Percentiles rank a stretch among this genome's conserved stretches.
These are phyloP conservation scores for Solanum chacoense DNA, from an alignment of 305 asterid species.

Conservation along the genomic window DNA sequence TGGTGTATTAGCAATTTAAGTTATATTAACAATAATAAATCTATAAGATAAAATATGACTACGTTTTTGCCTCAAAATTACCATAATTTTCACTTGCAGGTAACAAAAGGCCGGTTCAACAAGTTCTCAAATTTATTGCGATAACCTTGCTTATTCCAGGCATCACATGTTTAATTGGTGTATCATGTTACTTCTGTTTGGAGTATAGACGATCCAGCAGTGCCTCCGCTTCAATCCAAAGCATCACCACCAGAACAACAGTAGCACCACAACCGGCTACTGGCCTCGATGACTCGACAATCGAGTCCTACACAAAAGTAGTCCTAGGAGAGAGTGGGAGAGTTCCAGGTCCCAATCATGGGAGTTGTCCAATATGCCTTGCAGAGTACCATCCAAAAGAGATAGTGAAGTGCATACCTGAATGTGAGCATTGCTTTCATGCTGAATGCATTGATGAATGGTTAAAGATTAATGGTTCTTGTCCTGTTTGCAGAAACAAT, in stretches of 20 bases:
- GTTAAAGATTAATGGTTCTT: slow-evolving; percentile 46
- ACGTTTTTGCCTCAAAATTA: not conserved
- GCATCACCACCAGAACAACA: slow-evolving; percentile 4
- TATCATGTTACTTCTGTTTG: slow-evolving; percentile 33
- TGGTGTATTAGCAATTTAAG: not conserved
- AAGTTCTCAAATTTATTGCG: slow-evolving; percentile 32
- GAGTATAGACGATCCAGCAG: not conserved
- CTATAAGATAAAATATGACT: not conserved
- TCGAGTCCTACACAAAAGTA: slow-evolving; percentile 53
- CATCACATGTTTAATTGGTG: slow-evolving; percentile 20
- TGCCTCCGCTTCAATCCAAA: slow-evolving; percentile 3
- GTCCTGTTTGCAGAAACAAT: slow-evolving; percentile 64
- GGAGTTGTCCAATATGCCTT: slow-evolving; percentile 59
- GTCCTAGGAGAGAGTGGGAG: slow-evolving; percentile 60
- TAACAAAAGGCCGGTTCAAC: slow-evolving; percentile 6
- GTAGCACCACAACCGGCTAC: slow-evolving; percentile 7
- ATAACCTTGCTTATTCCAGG: slow-evolving; percentile 49
- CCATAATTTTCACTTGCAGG: not conserved
- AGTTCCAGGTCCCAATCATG: slow-evolving; percentile 56
- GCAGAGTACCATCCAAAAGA: slow-evolving; percentile 53
- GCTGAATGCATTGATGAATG: slow-evolving; percentile 67
- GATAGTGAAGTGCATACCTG: slow-evolving; percentile 45
- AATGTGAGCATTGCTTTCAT: slow-evolving; percentile 69
- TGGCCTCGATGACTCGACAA: slow-evolving; percentile 61
- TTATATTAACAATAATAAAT: not conserved